Percentiles rank a stretch among this genome's conserved stretches.
Evolutionary conservation across 805 yeast genomes (phyloP).

Genomic region (Candida nemodendra): DNA sequence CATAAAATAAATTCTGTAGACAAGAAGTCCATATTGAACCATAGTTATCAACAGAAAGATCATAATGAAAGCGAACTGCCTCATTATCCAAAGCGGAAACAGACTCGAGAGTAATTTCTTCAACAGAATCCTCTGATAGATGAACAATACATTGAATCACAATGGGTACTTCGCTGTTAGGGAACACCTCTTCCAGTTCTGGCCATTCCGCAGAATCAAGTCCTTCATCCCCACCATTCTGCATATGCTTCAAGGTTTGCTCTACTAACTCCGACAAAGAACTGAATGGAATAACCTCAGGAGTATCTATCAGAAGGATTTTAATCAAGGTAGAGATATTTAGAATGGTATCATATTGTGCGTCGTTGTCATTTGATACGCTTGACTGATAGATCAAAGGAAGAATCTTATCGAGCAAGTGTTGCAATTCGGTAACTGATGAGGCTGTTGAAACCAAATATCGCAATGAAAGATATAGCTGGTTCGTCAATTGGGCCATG

Average conservation of each 20-base stretch:
- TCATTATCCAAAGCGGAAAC: not conserved
- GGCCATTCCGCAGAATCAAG: not conserved
- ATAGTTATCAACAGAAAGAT: too few species aligned
- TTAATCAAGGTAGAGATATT: too few species aligned
- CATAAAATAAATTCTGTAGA: constrained; percentile 6
- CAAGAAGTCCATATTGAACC: too few species aligned
- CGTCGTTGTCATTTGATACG: not conserved
- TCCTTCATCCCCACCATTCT: not conserved
- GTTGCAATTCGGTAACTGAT: not conserved
- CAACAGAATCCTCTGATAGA: constrained; percentile 1
- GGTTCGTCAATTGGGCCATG: constrained; percentile 1
- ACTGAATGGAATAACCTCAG: not conserved
- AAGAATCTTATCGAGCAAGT: not conserved
- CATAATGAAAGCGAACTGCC: constrained; percentile 1
- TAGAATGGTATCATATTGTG: too few species aligned
- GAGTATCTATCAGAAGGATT: constrained; percentile 4
- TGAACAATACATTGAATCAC: constrained; percentile 2
- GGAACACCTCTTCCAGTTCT: constrained; percentile 4
- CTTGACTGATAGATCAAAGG: not conserved
- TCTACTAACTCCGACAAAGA: constrained; percentile 2
- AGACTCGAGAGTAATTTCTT: not conserved
- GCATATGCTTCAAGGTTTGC: not conserved
- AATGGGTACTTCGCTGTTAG: constrained; percentile 1
- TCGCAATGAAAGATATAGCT: not conserved
- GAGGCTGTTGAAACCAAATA: not conserved